These are phyloP conservation scores for Termitomyces sp. DNA, from an alignment of 768 basidiomycete genomes.

Conservation along the genomic window DNA sequence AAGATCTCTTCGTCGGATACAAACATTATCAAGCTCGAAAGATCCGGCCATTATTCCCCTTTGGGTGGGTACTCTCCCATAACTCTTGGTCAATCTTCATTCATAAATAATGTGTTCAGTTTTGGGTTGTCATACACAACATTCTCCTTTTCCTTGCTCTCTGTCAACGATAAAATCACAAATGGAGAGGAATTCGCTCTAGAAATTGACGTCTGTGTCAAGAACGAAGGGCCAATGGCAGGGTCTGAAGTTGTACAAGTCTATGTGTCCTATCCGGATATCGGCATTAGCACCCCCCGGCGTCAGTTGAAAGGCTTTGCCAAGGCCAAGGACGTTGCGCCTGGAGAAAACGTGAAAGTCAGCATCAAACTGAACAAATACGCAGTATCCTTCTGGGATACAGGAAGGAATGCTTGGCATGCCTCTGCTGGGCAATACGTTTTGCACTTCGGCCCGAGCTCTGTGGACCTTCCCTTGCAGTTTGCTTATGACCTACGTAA, in stretches of 20 bases:
- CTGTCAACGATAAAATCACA: slow-evolving; percentile 24
- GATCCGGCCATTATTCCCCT: slow-evolving; percentile 58
- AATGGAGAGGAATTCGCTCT: slow-evolving; percentile 26
- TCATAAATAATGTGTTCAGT: slow-evolving; percentile 27
- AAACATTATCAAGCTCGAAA: slow-evolving; percentile 55
- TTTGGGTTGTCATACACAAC: slow-evolving; percentile 74
- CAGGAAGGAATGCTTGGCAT: slow-evolving; percentile 38
- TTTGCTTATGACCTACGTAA: slow-evolving; percentile 18
- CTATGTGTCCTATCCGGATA: slow-evolving; percentile 50
- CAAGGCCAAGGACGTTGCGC: slow-evolving; percentile 49
- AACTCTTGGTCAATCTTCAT: not conserved
- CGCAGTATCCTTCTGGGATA: slow-evolving; percentile 65
- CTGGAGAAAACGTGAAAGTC: slow-evolving; percentile 37
- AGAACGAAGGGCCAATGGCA: slow-evolving; percentile 45
- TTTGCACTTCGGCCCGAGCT: slow-evolving; percentile 40
- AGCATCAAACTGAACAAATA: slow-evolving; percentile 55
- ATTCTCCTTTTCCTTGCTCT: slow-evolving; percentile 50
- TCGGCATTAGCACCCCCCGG: slow-evolving; percentile 48
- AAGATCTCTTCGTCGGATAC: slow-evolving; percentile 67
- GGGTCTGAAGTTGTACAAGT: slow-evolving; percentile 68
- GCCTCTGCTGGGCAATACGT: slow-evolving; percentile 46
- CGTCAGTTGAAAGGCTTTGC: slow-evolving; percentile 62
- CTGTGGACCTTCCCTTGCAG: slow-evolving; percentile 23
- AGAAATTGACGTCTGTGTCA: slow-evolving; percentile 42
- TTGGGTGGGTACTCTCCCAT: slow-evolving; percentile 38